phyloP scores from a whole-genome alignment of 2,329 filamentous ascomycete species.

The Fusarium sp. region DNA sequence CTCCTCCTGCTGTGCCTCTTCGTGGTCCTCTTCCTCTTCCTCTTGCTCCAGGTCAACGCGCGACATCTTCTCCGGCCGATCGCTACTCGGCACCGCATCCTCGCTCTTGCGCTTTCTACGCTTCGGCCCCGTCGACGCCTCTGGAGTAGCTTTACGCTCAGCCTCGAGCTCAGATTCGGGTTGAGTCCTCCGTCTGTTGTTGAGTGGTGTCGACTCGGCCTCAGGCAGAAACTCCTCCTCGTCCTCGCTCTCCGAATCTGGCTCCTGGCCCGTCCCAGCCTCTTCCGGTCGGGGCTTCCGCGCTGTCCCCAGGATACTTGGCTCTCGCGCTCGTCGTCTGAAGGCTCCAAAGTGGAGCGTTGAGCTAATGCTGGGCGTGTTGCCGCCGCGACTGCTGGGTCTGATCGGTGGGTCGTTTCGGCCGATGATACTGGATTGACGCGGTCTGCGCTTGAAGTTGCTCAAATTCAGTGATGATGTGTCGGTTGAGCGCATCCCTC shows the following conservation, averaged over 20 bases:
- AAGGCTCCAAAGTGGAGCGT: slow-evolving; percentile 66
- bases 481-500: slow-evolving; percentile 52
- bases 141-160: slow-evolving; percentile 38
- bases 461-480: slow-evolving; percentile 57
- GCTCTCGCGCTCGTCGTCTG: slow-evolving; percentile 64
- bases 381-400: slow-evolving; percentile 60
- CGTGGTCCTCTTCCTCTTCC: slow-evolving; percentile 7
- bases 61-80: slow-evolving; percentile 49
- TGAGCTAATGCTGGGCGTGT: slow-evolving; percentile 58
- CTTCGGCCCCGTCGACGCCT: slow-evolving; percentile 44
- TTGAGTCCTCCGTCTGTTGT: slow-evolving; percentile 53
- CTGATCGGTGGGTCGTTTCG: slow-evolving; percentile 61
- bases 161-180: slow-evolving; percentile 26
- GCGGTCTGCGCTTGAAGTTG: slow-evolving; percentile 56
- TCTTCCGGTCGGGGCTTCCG: slow-evolving; percentile 53
- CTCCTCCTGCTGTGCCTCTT: slow-evolving; percentile 2
- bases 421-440: slow-evolving; percentile 60
- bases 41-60: slow-evolving; percentile 42
- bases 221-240: slow-evolving; percentile 66
- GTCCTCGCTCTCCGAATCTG: slow-evolving; percentile 53
- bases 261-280: slow-evolving; percentile 44
- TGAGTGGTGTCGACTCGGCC: slow-evolving; percentile 72
- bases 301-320: slow-evolving; percentile 65
- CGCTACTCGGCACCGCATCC: slow-evolving; percentile 52
- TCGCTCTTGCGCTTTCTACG: slow-evolving; percentile 66